These are phyloP conservation scores for Gymnopilus dilepis DNA, from an alignment of 768 basidiomycete genomes.

Conservation along the genomic window DNA sequence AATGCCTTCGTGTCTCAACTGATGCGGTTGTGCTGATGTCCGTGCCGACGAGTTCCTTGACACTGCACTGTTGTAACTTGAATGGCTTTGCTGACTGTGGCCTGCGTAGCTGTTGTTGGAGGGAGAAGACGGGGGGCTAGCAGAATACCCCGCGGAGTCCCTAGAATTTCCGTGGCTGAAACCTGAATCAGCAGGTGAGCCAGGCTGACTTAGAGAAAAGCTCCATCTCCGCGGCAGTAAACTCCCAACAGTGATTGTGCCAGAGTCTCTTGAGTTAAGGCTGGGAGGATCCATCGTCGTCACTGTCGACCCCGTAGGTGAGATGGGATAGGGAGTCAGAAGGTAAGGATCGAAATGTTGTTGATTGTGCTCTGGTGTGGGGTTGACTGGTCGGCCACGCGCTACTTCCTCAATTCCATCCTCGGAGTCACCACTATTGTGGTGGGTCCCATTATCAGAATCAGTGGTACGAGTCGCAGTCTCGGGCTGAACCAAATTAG, in stretches of 20 bases:
- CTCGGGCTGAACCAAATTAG: conserved; percentile 11
- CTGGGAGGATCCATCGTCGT: conserved; percentile 37
- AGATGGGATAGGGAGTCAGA: conserved; percentile 51
- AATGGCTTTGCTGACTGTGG: conserved; percentile 11
- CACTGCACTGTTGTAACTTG: conserved; percentile 8
- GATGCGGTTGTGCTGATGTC: conserved; percentile 25
- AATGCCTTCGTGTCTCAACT: conserved; percentile 26
- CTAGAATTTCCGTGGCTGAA: conserved; percentile 22
- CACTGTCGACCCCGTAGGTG: conserved; percentile 42
- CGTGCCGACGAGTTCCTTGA: conserved; percentile 26
- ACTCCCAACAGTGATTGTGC: conserved; percentile 44
- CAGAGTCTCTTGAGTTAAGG: conserved; percentile 39
- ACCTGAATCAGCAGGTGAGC: conserved; percentile 30
- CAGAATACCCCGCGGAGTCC: conserved; percentile 20
- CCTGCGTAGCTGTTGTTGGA: conserved; percentile 18
- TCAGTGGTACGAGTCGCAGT: not conserved
- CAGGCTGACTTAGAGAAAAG: conserved; percentile 36
- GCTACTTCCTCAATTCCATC: conserved; percentile 22
- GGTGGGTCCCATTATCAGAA: conserved; percentile 16
- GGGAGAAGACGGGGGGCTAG: conserved; percentile 21
- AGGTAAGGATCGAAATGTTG: conserved; percentile 43
- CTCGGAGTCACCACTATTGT: conserved; percentile 1
- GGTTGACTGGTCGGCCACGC: conserved; percentile 49
- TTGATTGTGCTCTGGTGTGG: conserved; percentile 54
- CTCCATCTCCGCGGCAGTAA: conserved; percentile 45